phyloP scores from a whole-genome alignment of 2,329 filamentous ascomycete species.

The Cladosporium sp. region DNA sequence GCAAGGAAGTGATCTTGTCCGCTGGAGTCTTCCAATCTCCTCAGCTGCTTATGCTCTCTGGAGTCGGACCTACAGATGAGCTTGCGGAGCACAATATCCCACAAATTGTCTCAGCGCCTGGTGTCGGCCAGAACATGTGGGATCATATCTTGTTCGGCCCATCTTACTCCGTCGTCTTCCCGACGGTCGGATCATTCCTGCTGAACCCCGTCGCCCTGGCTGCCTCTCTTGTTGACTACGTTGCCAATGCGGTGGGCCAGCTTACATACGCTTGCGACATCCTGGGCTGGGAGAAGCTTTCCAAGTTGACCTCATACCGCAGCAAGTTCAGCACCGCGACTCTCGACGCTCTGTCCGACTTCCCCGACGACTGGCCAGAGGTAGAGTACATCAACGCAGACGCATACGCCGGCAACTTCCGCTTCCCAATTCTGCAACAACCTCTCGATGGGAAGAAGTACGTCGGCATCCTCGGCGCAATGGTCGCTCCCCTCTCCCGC shows the following conservation, averaged over 20 bases:
- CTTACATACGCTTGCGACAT: conserved; percentile 28
- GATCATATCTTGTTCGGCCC: conserved; percentile 41
- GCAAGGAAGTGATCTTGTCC: conserved; percentile 47
- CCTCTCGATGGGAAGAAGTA: conserved; percentile 36
- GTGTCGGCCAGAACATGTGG: conserved; percentile 35
- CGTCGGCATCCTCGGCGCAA: conserved; percentile 34
- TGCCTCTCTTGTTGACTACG: not conserved
- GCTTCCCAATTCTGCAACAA: conserved; percentile 25
- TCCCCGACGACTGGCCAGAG: conserved; percentile 40
- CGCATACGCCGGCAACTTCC: conserved; percentile 21
- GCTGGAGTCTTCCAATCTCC: conserved; percentile 47
- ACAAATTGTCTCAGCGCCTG: conserved; percentile 28
- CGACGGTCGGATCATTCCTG: not conserved
- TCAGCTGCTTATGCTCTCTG: conserved; percentile 39
- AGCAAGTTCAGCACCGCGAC: conserved; percentile 8
- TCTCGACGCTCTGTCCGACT: conserved; percentile 21
- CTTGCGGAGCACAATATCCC: conserved; percentile 35
- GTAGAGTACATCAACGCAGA: conserved; percentile 29
- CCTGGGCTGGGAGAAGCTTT: conserved; percentile 33
- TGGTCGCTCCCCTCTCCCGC: conserved; percentile 39
- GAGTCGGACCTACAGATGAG: conserved; percentile 33
- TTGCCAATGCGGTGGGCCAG: conserved; percentile 18
- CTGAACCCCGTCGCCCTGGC: not conserved
- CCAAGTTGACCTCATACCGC: conserved; percentile 18
- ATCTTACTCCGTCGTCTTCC: conserved; percentile 20